Evolutionary conservation across 345 rosid species (phyloP).

Genomic region (Eucalyptus pauciflora): DNA sequence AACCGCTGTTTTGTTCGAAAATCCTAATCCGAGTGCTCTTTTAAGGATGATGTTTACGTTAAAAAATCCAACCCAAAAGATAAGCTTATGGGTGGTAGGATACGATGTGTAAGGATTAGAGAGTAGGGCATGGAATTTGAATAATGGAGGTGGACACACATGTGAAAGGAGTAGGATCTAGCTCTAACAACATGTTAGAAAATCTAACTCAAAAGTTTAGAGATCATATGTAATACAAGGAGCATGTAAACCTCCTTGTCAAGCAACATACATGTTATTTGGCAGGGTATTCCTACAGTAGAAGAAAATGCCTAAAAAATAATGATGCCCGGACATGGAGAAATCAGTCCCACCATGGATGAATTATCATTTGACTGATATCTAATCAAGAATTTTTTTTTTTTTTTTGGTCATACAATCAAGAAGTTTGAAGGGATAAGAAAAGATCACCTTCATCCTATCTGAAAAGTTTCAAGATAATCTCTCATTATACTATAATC

Average conservation of each 20-base stretch:
- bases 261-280: neutral
- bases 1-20: fast-evolving
- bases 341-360: neutral
- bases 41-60: fast-evolving
- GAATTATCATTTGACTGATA: neutral
- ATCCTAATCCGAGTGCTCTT: fast-evolving
- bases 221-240: neutral
- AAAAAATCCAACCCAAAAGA: neutral
- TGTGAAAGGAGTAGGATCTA: neutral
- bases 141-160: neutral
- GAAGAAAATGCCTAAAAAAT: neutral
- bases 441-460: neutral
- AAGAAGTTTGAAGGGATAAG: neutral
- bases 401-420: neutral
- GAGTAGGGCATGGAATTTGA: neutral
- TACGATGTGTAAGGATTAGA: neutral
- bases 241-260: neutral
- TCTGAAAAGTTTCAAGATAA: neutral
- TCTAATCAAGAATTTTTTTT: neutral
- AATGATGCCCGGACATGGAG: neutral
- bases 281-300: fast-evolving
- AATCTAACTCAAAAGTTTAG: neutral
- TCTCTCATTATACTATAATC: neutral
- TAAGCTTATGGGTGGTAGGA: neutral
- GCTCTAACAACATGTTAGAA: neutral